These are phyloP conservation scores for Epithemia pelagica DNA, from an alignment of 108 stramenopile species.

Conservation along the genomic window DNA sequence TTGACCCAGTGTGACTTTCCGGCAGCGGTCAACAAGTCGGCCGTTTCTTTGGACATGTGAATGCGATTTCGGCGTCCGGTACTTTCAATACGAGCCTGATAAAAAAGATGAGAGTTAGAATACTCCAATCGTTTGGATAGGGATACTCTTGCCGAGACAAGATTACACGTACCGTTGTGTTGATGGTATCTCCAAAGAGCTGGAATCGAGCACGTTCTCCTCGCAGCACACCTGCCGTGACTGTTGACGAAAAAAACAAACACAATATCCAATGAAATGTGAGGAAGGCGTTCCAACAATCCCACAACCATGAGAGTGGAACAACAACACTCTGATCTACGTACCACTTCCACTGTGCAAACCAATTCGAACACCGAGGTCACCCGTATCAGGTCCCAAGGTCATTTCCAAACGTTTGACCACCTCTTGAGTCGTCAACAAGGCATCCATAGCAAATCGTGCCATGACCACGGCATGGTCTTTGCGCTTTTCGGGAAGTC, in stretches of 20 bases:
- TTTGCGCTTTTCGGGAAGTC: slow-evolving; percentile 8
- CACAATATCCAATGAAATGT: background rate
- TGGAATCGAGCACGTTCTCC: slow-evolving; percentile 2
- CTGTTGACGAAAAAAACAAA: background rate
- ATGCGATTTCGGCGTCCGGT: slow-evolving; percentile 1
- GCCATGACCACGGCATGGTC: slow-evolving; percentile 21
- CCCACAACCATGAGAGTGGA: background rate
- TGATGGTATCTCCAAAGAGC: slow-evolving; percentile 6
- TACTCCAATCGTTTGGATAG: background rate
- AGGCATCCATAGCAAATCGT: slow-evolving; percentile 23
- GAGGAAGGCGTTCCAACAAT: background rate
- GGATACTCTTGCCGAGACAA: background rate
- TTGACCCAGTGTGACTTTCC: slow-evolving; percentile 6
- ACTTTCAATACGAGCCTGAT: background rate
- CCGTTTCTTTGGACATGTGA: slow-evolving; percentile 9
- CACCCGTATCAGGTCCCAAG: slow-evolving; percentile 6
- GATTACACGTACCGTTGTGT: background rate
- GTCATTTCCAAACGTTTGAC: slow-evolving; percentile 8
- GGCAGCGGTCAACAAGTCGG: background rate
- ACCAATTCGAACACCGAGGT: background rate
- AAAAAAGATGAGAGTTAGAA: background rate
- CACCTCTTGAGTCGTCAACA: slow-evolving; percentile 14
- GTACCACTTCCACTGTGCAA: background rate
- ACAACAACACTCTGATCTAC: no score
- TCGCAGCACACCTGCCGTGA: slow-evolving; percentile 4